phyloP scores from a whole-genome alignment of 108 stramenopile species.

The Bacterosira constricta region DNA sequence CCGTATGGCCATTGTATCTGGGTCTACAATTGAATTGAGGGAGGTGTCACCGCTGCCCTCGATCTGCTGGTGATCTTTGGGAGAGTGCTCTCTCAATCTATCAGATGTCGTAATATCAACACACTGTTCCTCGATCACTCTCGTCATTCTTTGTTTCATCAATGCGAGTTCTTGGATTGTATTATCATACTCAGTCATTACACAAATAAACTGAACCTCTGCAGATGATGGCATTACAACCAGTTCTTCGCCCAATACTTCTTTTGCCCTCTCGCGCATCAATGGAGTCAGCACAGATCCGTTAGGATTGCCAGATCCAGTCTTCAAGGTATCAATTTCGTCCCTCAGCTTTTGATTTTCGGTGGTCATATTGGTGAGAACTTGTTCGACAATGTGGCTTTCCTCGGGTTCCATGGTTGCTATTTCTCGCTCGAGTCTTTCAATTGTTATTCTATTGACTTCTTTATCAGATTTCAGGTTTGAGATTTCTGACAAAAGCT shows the following conservation, averaged over 20 bases:
- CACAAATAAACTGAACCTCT: slow-evolving; percentile 27
- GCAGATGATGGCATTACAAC: slow-evolving; percentile 18
- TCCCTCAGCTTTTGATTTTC: slow-evolving; percentile 51
- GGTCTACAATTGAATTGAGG: neutral
- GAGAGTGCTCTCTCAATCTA: slow-evolving; percentile 9
- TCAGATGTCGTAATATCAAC: neutral
- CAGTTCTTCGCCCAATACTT: slow-evolving; percentile 14
- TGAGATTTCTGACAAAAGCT: slow-evolving; percentile 47
- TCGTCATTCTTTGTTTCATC: neutral
- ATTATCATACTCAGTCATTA: slow-evolving; percentile 18
- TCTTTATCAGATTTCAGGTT: slow-evolving; percentile 45
- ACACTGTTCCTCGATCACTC: neutral
- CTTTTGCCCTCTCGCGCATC: slow-evolving; percentile 23
- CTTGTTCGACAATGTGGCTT: slow-evolving; percentile 9
- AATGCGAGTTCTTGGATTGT: slow-evolving; percentile 3
- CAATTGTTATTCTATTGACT: slow-evolving; percentile 54
- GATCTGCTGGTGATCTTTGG: neutral
- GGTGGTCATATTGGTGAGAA: slow-evolving; percentile 21
- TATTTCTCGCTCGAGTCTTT: slow-evolving; percentile 53
- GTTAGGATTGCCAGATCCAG: neutral
- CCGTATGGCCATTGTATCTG: neutral
- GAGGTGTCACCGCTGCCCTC: neutral
- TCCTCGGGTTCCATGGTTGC: slow-evolving; percentile 19
- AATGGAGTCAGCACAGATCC: slow-evolving; percentile 2
- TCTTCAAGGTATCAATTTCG: neutral